A percentile compares a stretch with the other conserved stretches of the same genome.
Evolutionary conservation across 73 alveolate genomes (phyloP).

Genomic region (Paramecium tetraurelia): DNA sequence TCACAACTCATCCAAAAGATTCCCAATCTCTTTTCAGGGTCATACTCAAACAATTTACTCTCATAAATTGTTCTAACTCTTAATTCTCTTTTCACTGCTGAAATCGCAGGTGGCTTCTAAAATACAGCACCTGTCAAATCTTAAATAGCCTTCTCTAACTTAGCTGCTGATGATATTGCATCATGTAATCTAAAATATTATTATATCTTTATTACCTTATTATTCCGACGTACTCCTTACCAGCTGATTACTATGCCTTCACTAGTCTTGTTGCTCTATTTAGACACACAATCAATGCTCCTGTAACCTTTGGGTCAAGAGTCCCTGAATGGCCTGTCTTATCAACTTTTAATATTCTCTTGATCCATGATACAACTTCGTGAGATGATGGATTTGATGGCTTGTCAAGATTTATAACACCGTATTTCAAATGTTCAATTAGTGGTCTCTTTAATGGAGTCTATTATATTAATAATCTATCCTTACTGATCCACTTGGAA

Average conservation of each 20-base stretch:
- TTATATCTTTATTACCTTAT: constrained; percentile 70
- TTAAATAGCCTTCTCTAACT: constrained; percentile 89
- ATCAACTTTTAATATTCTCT: constrained; percentile 96
- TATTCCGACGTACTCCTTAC: constrained; percentile 97
- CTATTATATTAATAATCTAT: constrained; percentile 1
- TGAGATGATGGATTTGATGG: constrained; percentile 98
- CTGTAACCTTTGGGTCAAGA: constrained; percentile 99
- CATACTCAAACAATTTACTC: constrained; percentile 95
- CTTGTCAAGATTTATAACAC: constrained; percentile 99
- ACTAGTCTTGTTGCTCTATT: constrained; percentile 99
- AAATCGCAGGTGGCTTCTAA: constrained; percentile 98
- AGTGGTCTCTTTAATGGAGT: constrained; percentile 97
- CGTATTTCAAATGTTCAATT: constrained; percentile 94
- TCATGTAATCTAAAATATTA: constrained; percentile 49
- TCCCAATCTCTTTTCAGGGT: constrained; percentile 93
- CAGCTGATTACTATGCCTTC: constrained; percentile 92
- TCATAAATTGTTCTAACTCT: constrained; percentile 98
- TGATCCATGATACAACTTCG: constrained; percentile 99
- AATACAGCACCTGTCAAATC: constrained; percentile 94
- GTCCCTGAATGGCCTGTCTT: constrained; percentile 99
- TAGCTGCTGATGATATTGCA: constrained; percentile 40
- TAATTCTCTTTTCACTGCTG: constrained; percentile 99
- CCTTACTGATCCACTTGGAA: constrained; percentile 89
- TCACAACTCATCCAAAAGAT: constrained; percentile 96
- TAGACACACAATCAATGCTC: constrained; percentile 98